Evolutionary conservation across 768 basidiomycete genomes (phyloP).

Genomic region (Sarcomyxa edulis): DNA sequence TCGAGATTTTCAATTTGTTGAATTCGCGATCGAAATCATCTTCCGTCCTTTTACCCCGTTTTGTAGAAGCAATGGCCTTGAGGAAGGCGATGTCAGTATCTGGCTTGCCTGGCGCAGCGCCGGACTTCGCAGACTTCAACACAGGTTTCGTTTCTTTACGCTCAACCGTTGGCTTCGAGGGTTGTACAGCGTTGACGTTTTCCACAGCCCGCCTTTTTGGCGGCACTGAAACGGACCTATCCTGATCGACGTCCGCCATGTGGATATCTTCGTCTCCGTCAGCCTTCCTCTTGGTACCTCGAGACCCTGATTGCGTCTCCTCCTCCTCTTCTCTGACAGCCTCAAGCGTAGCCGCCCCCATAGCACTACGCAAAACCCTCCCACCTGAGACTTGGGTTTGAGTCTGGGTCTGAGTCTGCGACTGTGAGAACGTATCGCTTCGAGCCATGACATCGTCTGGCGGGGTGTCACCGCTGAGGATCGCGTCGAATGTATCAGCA

Average conservation of each 20-base stretch:
- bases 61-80: conserved; percentile 69
- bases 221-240: conserved; percentile 9
- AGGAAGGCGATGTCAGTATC: conserved; percentile 69
- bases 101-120: conserved; percentile 39
- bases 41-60: conserved; percentile 61
- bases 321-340: conserved; percentile 53
- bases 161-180: conserved; percentile 13
- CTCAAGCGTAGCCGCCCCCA: neutral
- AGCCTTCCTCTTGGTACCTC: conserved; percentile 34
- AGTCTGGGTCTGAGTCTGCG: conserved; percentile 27
- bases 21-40: conserved; percentile 77
- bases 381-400: no score
- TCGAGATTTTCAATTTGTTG: conserved; percentile 68
- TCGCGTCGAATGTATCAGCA: no score
- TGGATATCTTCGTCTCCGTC: conserved; percentile 36
- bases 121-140: conserved; percentile 18
- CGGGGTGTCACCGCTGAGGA: conserved; percentile 8
- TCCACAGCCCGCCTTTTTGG: conserved; percentile 41
- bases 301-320: conserved; percentile 18
- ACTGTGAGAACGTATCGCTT: conserved; percentile 3
- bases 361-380: neutral
- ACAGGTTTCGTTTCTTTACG: conserved; percentile 18
- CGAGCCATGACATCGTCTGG: no score
- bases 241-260: conserved; percentile 23
- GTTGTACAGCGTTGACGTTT: conserved; percentile 26